Percentiles rank a stretch among this genome's conserved stretches.
Evolutionary conservation across 78 protist species (phyloP).

Genomic region (Speleostelium caveatum): DNA sequence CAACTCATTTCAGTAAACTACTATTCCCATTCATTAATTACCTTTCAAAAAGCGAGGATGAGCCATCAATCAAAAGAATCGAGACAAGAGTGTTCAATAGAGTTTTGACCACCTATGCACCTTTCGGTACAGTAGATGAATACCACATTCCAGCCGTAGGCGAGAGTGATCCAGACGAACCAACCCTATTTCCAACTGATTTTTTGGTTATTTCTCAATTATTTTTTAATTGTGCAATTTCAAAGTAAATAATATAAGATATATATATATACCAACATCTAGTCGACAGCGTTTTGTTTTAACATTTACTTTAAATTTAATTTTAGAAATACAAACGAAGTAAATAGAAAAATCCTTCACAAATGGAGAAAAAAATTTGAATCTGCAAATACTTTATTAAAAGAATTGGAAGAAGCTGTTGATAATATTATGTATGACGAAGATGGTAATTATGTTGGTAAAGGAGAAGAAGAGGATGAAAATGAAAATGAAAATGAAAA

Average conservation of each 20-base stretch:
- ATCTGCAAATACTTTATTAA: background rate
- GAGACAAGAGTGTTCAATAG: slow-evolving; percentile 49
- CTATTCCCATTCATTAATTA: slow-evolving; percentile 59
- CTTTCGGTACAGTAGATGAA: slow-evolving; percentile 42
- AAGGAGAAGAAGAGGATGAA: slow-evolving; percentile 12
- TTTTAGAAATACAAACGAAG: slow-evolving; percentile 3
- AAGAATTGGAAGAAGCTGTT: slow-evolving; percentile 54
- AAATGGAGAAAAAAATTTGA: slow-evolving; percentile 4
- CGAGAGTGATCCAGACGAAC: background rate
- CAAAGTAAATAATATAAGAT: slow-evolving; percentile 15
- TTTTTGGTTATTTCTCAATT: slow-evolving; percentile 43
- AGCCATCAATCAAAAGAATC: slow-evolving; percentile 16
- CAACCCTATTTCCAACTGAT: slow-evolving; percentile 44
- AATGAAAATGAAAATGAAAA: slow-evolving; percentile 2
- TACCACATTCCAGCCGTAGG: slow-evolving; percentile 33
- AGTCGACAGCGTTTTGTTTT: background rate
- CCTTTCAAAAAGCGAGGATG: slow-evolving; percentile 44
- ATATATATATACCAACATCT: background rate
- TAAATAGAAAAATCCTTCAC: slow-evolving; percentile 25
- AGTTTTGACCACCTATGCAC: slow-evolving; percentile 54
- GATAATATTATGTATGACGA: slow-evolving; percentile 25
- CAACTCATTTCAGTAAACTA: slow-evolving; percentile 2
- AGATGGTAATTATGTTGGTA: slow-evolving; percentile 13
- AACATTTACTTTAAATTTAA: background rate
- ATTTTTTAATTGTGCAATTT: slow-evolving; percentile 50